Evolutionary conservation across 1,284 basidiomycete species (phyloP).

Genomic region (Trichosporon ovoides): DNA sequence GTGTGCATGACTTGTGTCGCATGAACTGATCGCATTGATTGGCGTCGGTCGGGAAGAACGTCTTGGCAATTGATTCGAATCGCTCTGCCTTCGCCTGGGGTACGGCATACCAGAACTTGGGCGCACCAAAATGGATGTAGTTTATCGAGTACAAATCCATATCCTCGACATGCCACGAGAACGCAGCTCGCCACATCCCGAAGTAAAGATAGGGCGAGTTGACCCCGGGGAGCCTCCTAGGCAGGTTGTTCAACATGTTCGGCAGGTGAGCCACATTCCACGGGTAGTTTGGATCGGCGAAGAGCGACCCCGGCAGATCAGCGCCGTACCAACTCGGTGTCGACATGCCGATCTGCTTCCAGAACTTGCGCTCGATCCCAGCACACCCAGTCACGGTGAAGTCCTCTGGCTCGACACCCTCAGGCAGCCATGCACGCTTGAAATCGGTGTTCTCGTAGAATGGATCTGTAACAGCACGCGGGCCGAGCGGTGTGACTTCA

Average conservation of each 20-base stretch:
- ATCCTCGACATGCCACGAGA: constrained; percentile 97
- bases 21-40: constrained; percentile 85
- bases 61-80: constrained; percentile 61
- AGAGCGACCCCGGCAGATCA: constrained; percentile 78
- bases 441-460: constrained; percentile 70
- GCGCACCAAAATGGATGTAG: constrained; percentile 97
- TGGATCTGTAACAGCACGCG: constrained; percentile 21
- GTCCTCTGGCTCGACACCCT: constrained; percentile 62
- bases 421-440: constrained; percentile 68
- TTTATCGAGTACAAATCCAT: constrained; percentile 99
- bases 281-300: constrained; percentile 67
- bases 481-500: background rate
- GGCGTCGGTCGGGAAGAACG: constrained; percentile 79
- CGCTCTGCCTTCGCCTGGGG: constrained; percentile 74
- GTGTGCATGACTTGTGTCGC: constrained; percentile 93
- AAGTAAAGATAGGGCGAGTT: constrained; percentile 98
- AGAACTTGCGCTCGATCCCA: constrained; percentile 82
- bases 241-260: constrained; percentile 69
- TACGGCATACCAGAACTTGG: constrained; percentile 92
- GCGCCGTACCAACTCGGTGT: constrained; percentile 94
- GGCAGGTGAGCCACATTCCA: constrained; percentile 94
- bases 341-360: constrained; percentile 70
- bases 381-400: constrained; percentile 81
- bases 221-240: constrained; percentile 76
- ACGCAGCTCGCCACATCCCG: constrained; percentile 98